phyloP scores from a whole-genome alignment of 129 eudicot genomes.

The Apium graveolens region DNA sequence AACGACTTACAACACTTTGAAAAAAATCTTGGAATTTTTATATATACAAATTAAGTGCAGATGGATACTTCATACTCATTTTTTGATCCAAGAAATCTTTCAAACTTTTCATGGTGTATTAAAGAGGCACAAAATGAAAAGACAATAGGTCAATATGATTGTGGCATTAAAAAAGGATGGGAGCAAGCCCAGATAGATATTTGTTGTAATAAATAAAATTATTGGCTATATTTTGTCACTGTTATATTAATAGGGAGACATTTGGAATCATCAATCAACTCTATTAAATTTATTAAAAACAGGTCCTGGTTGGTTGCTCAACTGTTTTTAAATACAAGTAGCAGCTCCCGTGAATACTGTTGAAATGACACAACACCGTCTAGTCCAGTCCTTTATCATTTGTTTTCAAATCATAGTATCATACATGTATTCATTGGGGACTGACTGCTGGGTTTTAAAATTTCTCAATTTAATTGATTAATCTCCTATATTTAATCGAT shows the following conservation, averaged over 20 bases:
- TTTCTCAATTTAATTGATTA: too few relatives aligned
- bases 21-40: too few relatives aligned
- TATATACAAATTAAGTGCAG: too few relatives aligned
- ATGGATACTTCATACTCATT: too few relatives aligned
- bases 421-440: too few relatives aligned
- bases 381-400: not conserved
- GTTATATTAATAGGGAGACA: slow-evolving; percentile 10
- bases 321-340: slow-evolving; percentile 3
- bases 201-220: not conserved
- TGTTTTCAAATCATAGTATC: not conserved
- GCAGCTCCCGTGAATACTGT: slow-evolving; percentile 13
- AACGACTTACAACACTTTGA: too few relatives aligned
- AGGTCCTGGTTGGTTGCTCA: slow-evolving; percentile 4
- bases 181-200: not conserved
- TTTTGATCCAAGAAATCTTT: too few relatives aligned
- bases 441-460: too few relatives aligned
- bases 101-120: too few relatives aligned
- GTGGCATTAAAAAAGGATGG: not conserved
- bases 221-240: not conserved
- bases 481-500: too few relatives aligned
- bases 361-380: not conserved
- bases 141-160: not conserved
- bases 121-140: not conserved
- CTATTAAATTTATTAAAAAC: not conserved
- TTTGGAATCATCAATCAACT: slow-evolving; percentile 14